Percentiles rank a stretch among this genome's conserved stretches.
phyloP scores from a whole-genome alignment of 1,284 basidiomycete genomes.

The Marasmius tenuissimus region DNA sequence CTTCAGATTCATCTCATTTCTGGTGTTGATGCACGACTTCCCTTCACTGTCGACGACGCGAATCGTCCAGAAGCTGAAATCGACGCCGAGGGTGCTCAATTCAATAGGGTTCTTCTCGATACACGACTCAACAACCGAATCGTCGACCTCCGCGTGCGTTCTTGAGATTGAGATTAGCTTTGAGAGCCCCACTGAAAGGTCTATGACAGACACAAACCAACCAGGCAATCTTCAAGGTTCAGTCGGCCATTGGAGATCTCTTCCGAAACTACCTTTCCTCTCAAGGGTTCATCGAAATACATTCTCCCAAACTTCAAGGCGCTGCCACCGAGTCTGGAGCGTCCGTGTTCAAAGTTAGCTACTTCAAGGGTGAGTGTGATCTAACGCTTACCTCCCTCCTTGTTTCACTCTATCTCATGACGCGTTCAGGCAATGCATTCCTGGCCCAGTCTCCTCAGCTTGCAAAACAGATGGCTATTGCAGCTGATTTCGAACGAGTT shows the following conservation, averaged over 20 bases:
- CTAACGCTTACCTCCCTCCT: not conserved
- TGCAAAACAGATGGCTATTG: conserved; percentile 99
- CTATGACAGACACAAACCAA: conserved; percentile 82
- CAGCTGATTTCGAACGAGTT: conserved; percentile 96
- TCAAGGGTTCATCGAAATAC: conserved; percentile 90
- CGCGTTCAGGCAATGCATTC: conserved; percentile 73
- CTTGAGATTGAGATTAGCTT: not conserved
- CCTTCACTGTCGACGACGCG: conserved; percentile 95
- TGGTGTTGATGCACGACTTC: conserved; percentile 76
- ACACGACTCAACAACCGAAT: conserved; percentile 96
- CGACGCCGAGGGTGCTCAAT: conserved; percentile 65
- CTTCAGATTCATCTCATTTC: conserved; percentile 78
- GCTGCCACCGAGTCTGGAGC: conserved; percentile 97
- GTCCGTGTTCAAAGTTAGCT: conserved; percentile 96
- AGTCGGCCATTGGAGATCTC: conserved; percentile 84
- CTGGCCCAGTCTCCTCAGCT: conserved; percentile 97
- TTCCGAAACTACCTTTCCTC: conserved; percentile 86
- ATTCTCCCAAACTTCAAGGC: conserved; percentile 96
- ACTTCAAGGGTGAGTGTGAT: conserved; percentile 81
- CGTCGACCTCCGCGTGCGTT: conserved; percentile 84
- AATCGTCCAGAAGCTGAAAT: conserved; percentile 80
- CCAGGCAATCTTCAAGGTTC: conserved; percentile 94
- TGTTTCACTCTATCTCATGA: not conserved
- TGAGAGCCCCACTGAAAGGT: conserved; percentile 12
- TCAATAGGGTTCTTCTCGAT: conserved; percentile 80